Evolutionary conservation across 306 rosid genomes (phyloP), one percentile per base, ranked within the genome.

Genomic region (Carpinus viminea): DNA sequence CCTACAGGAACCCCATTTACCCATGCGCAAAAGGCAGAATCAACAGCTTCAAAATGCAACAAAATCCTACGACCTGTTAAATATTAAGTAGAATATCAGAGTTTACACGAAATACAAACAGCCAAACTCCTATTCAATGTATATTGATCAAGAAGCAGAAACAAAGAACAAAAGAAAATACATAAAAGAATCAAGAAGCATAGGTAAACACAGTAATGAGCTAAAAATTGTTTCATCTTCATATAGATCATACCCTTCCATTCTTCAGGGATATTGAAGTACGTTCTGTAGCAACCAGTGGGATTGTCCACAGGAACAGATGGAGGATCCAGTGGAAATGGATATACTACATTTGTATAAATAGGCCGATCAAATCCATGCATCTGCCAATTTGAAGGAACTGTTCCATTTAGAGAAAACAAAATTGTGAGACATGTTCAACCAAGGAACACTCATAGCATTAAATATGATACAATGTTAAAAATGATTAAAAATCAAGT

Each of bases 331-430:
- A 95, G 53, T 46, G 98, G 92, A 83, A 95, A 91, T 53, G 98
- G 98, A 86, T 95, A 92, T 4, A 26, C 65, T 10, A 71, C n/a
- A 46, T 95, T 95, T 21, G 98, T 88, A 79, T 95, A 92, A 78
- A 95, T 95, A n/a, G 98, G 98, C 81, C 73, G 57, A 80, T 95
- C 98, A 82, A 87, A 95, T 38, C 98, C 98, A 79, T 91, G 98
- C 87, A 92, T 61, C 81, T 95, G 98, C 98, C 98, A 95, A 85
- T 93, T 95, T 12, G 98, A 92, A 84, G 98, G 98, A 88, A 95
- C 98, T 92, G 96, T 83, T 85, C 81, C 89, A 83, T 70, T 76
- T 70, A 47, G 73, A 78, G 20, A 68, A 21, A 78, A 83, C 68
- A 45, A 79, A 69, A 53, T 12, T 21, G 69, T 70, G 74, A 87